Base-by-base conservation (phyloP, 1,139 yeast species). In the Diutina sp. region DNA sequence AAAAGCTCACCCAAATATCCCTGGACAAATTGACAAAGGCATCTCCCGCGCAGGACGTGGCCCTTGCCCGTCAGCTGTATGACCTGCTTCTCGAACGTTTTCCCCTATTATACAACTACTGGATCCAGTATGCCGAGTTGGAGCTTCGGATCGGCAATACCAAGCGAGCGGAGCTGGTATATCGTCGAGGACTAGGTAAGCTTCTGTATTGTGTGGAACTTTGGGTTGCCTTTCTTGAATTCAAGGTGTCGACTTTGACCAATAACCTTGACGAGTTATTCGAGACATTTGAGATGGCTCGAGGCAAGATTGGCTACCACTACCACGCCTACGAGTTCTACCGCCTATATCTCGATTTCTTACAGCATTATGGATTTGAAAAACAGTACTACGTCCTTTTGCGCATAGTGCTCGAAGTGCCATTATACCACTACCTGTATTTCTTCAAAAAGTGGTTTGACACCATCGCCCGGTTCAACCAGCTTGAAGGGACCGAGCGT, bases 261-360 rank as follows among this genome's bases (percentile, higher is more conserved):
- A 65, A 71, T 48, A 65, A 71, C 56, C 57, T 69, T 21, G 62
- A 64, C 12, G 67, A 60, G n/a, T 61, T 84, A 11, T 61, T 78
- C 16, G 59, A 62, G n/a, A 64, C 78, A 18, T 89, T 87, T 64
- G 89, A 85, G 63, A 63, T 65, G 3, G 96, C 93, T 0, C 80
- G 90, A 56, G 58, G 59, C 3, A 69, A 68, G 51, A 78, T 91
- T 46, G 98, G 99, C 0, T 65, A 68, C 56, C 95, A 91, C 69
- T 93, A 83, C 63, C 79, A 84, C 63, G 71, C 87, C 16, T 87
- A 82, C 63, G 84, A 84, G 57, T 85, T 91, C 63, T 93, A 96
- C 83, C 85, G 82, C 60, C 66, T 80, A 52, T 91, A 88, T 65
- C 65, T 91, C 48, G 74, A 79, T 8, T 84, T 84, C 59, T 68